Conservation (phyloP, 345 rosid genomes). For the Rhodomyrtus tomentosa region DNA sequence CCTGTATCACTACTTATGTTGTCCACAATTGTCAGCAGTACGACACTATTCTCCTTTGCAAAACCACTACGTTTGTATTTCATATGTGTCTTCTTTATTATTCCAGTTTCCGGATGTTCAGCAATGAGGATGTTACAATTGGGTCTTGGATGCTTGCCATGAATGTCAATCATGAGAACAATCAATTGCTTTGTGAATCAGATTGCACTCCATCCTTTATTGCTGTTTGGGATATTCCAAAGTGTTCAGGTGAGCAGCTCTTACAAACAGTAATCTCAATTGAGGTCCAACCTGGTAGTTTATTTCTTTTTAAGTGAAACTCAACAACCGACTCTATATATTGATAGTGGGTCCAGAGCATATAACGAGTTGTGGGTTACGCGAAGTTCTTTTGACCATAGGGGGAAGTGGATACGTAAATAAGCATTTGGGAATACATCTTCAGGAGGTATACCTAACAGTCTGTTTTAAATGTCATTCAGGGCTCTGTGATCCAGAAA, state of each 20-base stretch:
- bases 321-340: background rate
- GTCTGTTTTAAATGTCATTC: background rate
- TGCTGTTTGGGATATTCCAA: slow-evolving; percentile 95
- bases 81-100: background rate
- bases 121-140: slow-evolving; percentile 93
- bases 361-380: background rate
- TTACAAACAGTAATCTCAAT: background rate
- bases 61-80: background rate
- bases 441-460: background rate
- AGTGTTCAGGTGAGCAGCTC: slow-evolving; percentile 68
- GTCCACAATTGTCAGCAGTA: background rate
- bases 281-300: background rate
- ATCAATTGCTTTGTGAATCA: slow-evolving; percentile 53
- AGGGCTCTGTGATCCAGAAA: slow-evolving; percentile 86
- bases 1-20: background rate
- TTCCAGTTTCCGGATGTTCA: slow-evolving; percentile 90
- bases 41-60: background rate
- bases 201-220: slow-evolving; percentile 62
- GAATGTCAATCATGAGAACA: slow-evolving; percentile 91
- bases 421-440: background rate
- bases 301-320: background rate
- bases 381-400: background rate
- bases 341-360: background rate
- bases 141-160: slow-evolving; percentile 99
- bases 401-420: background rate